phyloP scores from a whole-genome alignment of 2,329 filamentous ascomycete species.

The Penicillium janthinellum region DNA sequence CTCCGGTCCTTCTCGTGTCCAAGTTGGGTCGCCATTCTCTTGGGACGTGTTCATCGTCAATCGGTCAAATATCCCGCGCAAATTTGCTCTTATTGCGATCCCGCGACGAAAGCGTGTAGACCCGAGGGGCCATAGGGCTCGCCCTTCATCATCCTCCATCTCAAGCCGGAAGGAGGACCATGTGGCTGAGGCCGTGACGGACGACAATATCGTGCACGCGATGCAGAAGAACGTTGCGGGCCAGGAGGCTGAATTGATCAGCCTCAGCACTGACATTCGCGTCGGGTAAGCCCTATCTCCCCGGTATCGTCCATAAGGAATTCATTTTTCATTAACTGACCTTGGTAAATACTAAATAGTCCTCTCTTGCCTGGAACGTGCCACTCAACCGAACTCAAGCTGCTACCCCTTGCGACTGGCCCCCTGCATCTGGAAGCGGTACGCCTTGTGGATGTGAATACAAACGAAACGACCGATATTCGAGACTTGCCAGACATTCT shows the following conservation, averaged over 20 bases:
- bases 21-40: slow-evolving; percentile 56
- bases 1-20: slow-evolving; percentile 52
- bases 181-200: slow-evolving; percentile 56
- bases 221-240: slow-evolving; percentile 54
- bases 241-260: slow-evolving; percentile 56
- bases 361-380: slow-evolving; percentile 58
- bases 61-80: slow-evolving; percentile 54
- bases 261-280: slow-evolving; percentile 59
- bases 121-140: slow-evolving; percentile 45
- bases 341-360: slow-evolving; percentile 39
- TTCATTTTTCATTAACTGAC: slow-evolving; percentile 1
- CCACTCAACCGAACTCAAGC: slow-evolving; percentile 58
- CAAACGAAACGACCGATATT: slow-evolving; percentile 58
- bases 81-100: slow-evolving; percentile 58
- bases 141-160: slow-evolving; percentile 50
- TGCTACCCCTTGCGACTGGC: slow-evolving; percentile 55
- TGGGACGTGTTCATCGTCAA: slow-evolving; percentile 64
- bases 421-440: slow-evolving; percentile 56
- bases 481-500: slow-evolving; percentile 60
- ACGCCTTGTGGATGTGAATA: slow-evolving; percentile 57
- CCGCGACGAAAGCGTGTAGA: slow-evolving; percentile 51
- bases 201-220: slow-evolving; percentile 59
- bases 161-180: slow-evolving; percentile 36
- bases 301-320: background rate
- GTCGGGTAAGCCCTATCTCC: slow-evolving; percentile 53